Evolutionary conservation across 2,329 filamentous ascomycete species (phyloP).

Genomic region (Aspergillus sp.): DNA sequence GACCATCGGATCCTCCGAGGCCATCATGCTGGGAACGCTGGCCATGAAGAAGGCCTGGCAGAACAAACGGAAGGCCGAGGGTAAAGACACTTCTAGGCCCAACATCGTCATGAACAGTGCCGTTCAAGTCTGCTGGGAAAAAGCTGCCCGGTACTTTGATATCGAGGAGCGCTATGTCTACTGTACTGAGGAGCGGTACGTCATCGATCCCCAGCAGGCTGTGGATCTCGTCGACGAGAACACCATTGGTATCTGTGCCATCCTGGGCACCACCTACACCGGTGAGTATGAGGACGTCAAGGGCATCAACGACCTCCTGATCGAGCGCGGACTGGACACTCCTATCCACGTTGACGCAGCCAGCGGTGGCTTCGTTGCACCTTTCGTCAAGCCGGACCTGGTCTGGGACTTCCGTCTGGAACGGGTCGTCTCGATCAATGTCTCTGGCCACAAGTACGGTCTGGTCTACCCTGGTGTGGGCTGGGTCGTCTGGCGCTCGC

Average conservation of each 20-base stretch:
- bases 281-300: conserved; percentile 94
- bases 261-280: conserved; percentile 89
- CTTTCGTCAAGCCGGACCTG: conserved; percentile 76
- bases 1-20: conserved; percentile 80
- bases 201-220: conserved; percentile 58
- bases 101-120: conserved; percentile 96
- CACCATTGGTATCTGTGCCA: conserved; percentile 84
- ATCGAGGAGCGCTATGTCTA: conserved; percentile 78
- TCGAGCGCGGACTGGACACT: conserved; percentile 66
- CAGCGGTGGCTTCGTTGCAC: conserved; percentile 84
- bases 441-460: conserved; percentile 84
- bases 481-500: conserved; percentile 83
- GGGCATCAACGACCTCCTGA: conserved; percentile 78
- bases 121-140: conserved; percentile 97
- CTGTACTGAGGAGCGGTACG: conserved; percentile 55
- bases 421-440: conserved; percentile 88
- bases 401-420: conserved; percentile 89
- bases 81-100: conserved; percentile 71
- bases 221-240: conserved; percentile 60
- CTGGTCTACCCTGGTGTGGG: conserved; percentile 84
- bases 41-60: conserved; percentile 97
- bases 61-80: conserved; percentile 73
- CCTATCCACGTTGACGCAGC: conserved; percentile 94
- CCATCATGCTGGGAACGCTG: conserved; percentile 49
- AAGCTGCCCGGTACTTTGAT: conserved; percentile 82